Base-by-base conservation (phyloP, 2,329 filamentous ascomycete genomes). In the Sporothrix pseudoabietina region DNA sequence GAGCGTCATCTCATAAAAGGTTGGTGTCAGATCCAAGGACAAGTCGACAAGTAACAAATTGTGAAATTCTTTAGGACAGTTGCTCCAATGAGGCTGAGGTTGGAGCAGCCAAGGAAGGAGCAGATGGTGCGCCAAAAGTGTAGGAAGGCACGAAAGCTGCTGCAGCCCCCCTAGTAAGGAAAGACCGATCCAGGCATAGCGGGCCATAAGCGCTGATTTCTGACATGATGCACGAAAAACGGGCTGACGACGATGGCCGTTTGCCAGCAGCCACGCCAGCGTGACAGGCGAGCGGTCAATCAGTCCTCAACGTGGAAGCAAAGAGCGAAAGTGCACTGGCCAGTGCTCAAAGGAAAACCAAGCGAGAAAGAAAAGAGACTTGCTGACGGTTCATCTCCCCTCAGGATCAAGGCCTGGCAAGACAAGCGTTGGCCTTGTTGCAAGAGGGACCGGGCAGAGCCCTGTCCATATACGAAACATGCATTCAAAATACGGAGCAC, bases 171-270 rank as follows among this genome's bases (percentile, higher is more conserved):
- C 57, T 41, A 32, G 19, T 10, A 22, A 19, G 39, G 39, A 66
- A 66, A 66, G 61, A 66, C 39, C 61, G 61, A 66, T 66, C 61
- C 39, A 66, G 61, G 22, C 39, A 30, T 47, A 30, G 39, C 22
- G 61, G 10, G 39, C 35, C 59, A 26, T 65, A 65, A 65, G 59
- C 59, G n/a, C 35, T 65, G 59, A 26, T 65, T 22, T 65, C 59
- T 65, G 59, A 65, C 59, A 44, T 65, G n/a, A 44, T 44, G 35
- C 35, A 65, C 35, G 59, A 61, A 19, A 41, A 65, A 26, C 44
- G 59, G 39, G 61, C 61, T 47, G 61, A 66, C 61, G n/a, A 16
- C 61, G 14, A 47, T 47, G 39, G 14, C 39, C 6, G n/a, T 16
- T 12, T 47, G n/a, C 35, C 9, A 54, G 22, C 19, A 54, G n/a